Evolutionary conservation across 495 filamentous ascomycete species (phyloP), one percentile per base, ranked within the genome.

Genomic region (Letharia lupina): DNA sequence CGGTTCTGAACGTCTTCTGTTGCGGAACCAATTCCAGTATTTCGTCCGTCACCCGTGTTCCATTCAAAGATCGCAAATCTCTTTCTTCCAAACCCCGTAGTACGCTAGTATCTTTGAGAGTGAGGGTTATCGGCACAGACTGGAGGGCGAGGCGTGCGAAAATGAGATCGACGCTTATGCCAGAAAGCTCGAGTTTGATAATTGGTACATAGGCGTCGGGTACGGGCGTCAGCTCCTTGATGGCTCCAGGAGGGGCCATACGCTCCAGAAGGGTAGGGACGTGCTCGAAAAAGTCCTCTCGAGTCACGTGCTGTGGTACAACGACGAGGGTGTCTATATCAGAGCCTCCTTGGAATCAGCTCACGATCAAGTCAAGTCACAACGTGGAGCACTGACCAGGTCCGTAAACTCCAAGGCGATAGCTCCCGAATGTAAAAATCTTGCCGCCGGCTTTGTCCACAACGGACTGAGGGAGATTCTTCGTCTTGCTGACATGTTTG

Each of bases 261-360:
- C 87, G 81, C 65, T 85, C 74, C 10, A 98, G 84, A 50, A 93
- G 76, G 10, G 83, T 76, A 61, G 93, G 93, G 70, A 98, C 93
- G 70, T 90, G 81, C 39, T 88, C 76, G 77, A 98, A 98, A 76
- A 96, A 98, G 74, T 98, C 91, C 41, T 93, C 87, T 58, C 87
- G 86, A 16, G 83, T 79, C 50, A 98, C 87, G 69, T 96, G 91
- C 72, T 89, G 91, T 23, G 94, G 94, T 39, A 86, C 91, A 40
- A 96, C 88, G 48, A 97, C 84, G 23, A 98, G 85, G 20, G 94
- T 98, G 77, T 98, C 94, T 70, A 98, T 96, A 85, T 98, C 94
- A 44, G 95, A 96, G 57, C 90, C 91, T 86, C 48, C 50, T 59
- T 13, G 18, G 18, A 2, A 23, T 67, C 44, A 67, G 50, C n/a